Conservation (phyloP, 306 rosid genomes). For the Luffa aegyptiaca region DNA sequence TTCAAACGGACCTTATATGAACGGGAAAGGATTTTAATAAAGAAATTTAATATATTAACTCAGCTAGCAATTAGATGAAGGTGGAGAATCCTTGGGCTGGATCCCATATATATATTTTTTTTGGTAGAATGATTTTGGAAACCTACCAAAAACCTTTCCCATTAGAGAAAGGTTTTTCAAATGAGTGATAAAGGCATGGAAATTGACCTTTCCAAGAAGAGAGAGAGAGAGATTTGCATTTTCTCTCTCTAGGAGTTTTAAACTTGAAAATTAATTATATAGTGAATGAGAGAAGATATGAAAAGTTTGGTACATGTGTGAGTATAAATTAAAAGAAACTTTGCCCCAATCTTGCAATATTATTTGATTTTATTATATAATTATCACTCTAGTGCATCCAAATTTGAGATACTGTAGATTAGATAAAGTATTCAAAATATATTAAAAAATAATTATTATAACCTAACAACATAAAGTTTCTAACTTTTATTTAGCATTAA, state of each 20-base stretch:
- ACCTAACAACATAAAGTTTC: background rate
- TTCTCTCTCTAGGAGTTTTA: background rate
- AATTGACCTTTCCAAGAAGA: background rate
- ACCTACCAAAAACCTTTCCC: background rate
- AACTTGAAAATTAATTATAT: background rate
- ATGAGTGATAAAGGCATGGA: background rate
- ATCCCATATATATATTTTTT: background rate
- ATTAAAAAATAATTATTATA: background rate
- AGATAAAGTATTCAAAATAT: background rate
- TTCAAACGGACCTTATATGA: no score
- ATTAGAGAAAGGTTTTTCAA: background rate
- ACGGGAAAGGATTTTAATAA: no score
- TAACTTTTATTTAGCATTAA: background rate
- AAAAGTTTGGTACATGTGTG: background rate
- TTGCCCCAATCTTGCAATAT: background rate
- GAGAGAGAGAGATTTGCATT: no score
- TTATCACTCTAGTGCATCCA: background rate
- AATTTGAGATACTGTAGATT: background rate
- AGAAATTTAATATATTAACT: background rate
- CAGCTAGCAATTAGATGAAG: background rate
- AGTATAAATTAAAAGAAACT: background rate
- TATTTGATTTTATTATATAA: background rate
- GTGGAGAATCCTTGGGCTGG: background rate
- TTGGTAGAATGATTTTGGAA: background rate
- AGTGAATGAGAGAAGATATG: background rate